These are phyloP conservation scores for Beauveria medogensis DNA, from an alignment of 2,329 filamentous ascomycete genomes.

Conservation along the genomic window DNA sequence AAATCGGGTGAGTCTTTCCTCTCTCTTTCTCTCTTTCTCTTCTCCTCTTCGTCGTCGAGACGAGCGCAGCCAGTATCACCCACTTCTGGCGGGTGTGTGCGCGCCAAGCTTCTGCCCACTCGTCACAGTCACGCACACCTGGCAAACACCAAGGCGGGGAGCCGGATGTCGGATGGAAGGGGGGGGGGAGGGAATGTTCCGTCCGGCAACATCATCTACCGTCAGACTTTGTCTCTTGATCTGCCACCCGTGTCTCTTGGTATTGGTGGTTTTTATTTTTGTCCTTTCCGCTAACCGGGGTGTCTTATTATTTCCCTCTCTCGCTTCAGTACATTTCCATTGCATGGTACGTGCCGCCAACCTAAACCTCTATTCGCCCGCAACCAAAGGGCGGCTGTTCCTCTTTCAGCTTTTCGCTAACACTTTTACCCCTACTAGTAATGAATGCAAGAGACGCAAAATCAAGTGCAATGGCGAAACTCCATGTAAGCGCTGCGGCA, in stretches of 20 bases:
- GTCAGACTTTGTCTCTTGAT: background rate
- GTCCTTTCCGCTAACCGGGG: background rate
- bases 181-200: too few relatives aligned
- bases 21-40: background rate
- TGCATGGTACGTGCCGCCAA: constrained; percentile 41
- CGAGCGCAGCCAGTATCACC: background rate
- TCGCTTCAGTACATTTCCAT: constrained; percentile 48
- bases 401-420: background rate
- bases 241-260: background rate
- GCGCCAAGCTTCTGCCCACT: background rate
- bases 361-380: background rate
- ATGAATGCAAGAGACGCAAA: constrained; percentile 68
- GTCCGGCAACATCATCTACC: background rate
- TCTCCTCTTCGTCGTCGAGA: background rate
- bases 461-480: constrained; percentile 67
- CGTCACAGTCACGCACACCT: background rate
- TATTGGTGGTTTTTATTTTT: too few relatives aligned
- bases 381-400: background rate
- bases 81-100: background rate
- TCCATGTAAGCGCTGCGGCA: constrained; percentile 59
- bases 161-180: background rate
- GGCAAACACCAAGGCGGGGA: background rate
- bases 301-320: background rate
- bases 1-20: constrained; percentile 40
- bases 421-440: constrained; percentile 33